phyloP scores from a whole-genome alignment of 2,329 filamentous ascomycete species.

The Neoscytalidium dimidiatum region DNA sequence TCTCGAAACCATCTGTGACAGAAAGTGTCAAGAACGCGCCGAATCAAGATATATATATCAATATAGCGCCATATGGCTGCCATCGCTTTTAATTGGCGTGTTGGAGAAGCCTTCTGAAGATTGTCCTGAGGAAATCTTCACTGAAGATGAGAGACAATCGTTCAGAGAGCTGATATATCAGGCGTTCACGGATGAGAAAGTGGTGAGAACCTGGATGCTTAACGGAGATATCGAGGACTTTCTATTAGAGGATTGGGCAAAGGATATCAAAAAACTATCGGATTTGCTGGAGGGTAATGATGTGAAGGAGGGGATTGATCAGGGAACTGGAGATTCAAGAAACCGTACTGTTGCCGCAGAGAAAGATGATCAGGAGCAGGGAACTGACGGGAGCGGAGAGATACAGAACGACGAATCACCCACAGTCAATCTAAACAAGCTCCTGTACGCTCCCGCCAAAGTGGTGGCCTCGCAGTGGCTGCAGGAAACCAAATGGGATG shows the following conservation, averaged over 20 bases:
- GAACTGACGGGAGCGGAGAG: background rate
- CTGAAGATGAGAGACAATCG: background rate
- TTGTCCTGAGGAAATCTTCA: too few species aligned
- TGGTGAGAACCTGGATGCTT: background rate
- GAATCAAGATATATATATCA: background rate
- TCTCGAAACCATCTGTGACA: background rate
- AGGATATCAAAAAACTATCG: background rate
- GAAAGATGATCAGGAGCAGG: background rate
- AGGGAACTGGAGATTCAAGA: background rate
- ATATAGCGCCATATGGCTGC: background rate
- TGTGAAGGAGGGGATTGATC: background rate
- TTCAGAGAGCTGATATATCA: background rate
- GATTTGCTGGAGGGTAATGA: background rate
- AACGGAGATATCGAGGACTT: background rate
- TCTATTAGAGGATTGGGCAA: background rate
- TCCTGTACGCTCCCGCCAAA: background rate
- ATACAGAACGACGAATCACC: background rate
- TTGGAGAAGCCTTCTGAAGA: background rate
- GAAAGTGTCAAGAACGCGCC: background rate
- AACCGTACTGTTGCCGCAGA: too few species aligned
- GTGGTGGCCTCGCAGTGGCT: background rate
- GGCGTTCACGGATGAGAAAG: background rate
- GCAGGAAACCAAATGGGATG: background rate
- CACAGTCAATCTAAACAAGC: background rate
- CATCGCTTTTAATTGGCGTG: background rate